Base-by-base conservation (phyloP, 805 yeast species). In the Alloascoidea africana region DNA sequence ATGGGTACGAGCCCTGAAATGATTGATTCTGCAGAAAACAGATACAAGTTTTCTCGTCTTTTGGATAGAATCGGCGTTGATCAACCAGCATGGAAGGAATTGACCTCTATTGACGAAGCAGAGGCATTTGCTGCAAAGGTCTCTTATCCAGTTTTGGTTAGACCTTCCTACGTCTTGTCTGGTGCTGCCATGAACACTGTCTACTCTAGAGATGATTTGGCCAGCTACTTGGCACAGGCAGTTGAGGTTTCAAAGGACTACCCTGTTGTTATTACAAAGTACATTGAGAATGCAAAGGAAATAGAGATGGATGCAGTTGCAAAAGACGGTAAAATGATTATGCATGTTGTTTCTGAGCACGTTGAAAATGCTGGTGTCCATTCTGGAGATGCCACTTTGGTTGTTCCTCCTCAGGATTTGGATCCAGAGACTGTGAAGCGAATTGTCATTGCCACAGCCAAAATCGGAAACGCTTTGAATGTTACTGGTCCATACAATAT, bases 181-280 rank as follows among this genome's bases (percentile, higher is more conserved):
- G 98, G 98, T 66, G 98, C 98, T 48, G 98, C 98, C 41, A 89
- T 89, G 98, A 86, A 86, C 63, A 86, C 95, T 34, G 95, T 87
- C 40, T 85, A 86, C 66, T 76, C 94, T 19, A 70, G 72, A 53
- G 91, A 79, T 49, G 97, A 89, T 55, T 68, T 89, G 55, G 93
- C 81, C 35, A 73, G 80, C 13, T 86, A 85, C 59, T 67, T 89
- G 58, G 70, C 81, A 42, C 95, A 91, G 59, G 98, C 98, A 39
- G 96, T 84, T 40, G 94, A 86, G 48, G 97, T 89, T 43, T 89
- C 97, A 35, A 93, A 94, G 42, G 98, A 89, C 52, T 86, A 87
- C 60, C 98, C 98, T 16, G 98, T 89, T 44, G 98, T 89, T 39
- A 82, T 89, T 54, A 84, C 97, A 58, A 89, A 89, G 65, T 89